These are phyloP conservation scores for Stemphylium lycopersici DNA, from an alignment of 2,329 filamentous ascomycete species.

Conservation along the genomic window DNA sequence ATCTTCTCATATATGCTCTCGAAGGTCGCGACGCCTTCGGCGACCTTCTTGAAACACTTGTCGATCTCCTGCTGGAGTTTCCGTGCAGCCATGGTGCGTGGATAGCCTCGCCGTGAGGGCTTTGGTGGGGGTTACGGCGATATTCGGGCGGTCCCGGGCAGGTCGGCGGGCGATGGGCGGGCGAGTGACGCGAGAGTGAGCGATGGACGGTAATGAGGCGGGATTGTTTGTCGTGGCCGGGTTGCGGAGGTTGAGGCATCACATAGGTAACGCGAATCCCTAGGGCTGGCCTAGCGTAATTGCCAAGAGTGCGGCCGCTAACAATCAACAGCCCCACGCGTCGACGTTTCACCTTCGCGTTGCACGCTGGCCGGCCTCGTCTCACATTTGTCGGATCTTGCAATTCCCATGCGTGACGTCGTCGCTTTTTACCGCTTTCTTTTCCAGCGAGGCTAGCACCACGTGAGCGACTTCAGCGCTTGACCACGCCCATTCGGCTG, in stretches of 20 bases:
- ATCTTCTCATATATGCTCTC: slow-evolving; percentile 98
- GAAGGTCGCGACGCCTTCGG: slow-evolving; percentile 89
- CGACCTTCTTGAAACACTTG: slow-evolving; percentile 99
- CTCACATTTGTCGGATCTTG: slow-evolving; percentile 4
- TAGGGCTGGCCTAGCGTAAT: slow-evolving; percentile 26
- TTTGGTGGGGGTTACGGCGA: slow-evolving; percentile 18
- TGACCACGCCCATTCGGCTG: background rate
- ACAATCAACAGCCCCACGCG: slow-evolving; percentile 16
- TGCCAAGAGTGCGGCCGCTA: slow-evolving; percentile 28
- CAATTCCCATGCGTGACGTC: slow-evolving; percentile 15
- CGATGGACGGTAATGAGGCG: slow-evolving; percentile 23
- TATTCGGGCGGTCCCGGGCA: slow-evolving; percentile 19
- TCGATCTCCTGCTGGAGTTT: slow-evolving; percentile 99
- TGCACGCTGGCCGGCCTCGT: slow-evolving; percentile 11
- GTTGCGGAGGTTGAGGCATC: slow-evolving; percentile 35
- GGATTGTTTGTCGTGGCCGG: slow-evolving; percentile 28
- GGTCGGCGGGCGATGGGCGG: slow-evolving; percentile 11
- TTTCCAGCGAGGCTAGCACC: background rate
- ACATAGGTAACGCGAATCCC: slow-evolving; percentile 31
- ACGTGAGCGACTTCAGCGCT: background rate
- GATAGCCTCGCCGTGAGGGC: slow-evolving; percentile 43
- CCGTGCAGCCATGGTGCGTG: slow-evolving; percentile 80
- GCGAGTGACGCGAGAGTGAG: slow-evolving; percentile 26
- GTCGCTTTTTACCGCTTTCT: background rate
- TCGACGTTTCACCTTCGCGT: slow-evolving; percentile 19